Base-by-base conservation (phyloP, 1,139 yeast species). In the Pichia sp. region DNA sequence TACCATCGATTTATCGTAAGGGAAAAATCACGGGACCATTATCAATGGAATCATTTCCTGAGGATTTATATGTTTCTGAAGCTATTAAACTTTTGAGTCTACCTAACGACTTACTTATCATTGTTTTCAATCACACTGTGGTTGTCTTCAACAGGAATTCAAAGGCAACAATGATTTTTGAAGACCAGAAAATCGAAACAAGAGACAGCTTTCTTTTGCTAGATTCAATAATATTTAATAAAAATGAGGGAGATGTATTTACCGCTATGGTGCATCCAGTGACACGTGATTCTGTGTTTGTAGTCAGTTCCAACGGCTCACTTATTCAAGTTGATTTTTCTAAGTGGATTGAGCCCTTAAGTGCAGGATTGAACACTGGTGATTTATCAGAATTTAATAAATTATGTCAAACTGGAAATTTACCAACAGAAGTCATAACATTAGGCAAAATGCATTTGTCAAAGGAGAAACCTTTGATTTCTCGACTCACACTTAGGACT, bases 11-110 rank as follows among this genome's bases (percentile, higher is more conserved):
- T 6, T 51, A 60, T 32, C 52, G 45, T 10, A 56, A 51, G 31
- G 65, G 65, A 8, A 62, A 60, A 40, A 51, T 67, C 2, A 49
- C 56, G 0, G 87, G 87, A 1, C 85, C 87, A 0, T 71, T 79
- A 53, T 60, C 72, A 0, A 69, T 81, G 8, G 64, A 70, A 29
- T 85, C 86, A 2, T 84, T 74, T 58, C 85, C 85, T 1, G 73
- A 73, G 5, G 66, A 64, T 23, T 63, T 81, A 11, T 81, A 82
- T 62, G 70, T 67, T 2, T 72, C 70, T n/a, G 71, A 71, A 4
- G 77, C 78, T 1, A 59, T 65, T 16, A 76, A 74, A 51, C 61
- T 69, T 13, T 36, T 67, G 3, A 41, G 68, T 5, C 42, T 67
- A 50, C 57, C 62, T 7, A 58, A 62, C 45, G 69, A 63, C 45